Percentiles rank a stretch among this genome's conserved stretches.
phyloP scores from a whole-genome alignment of 805 yeast species.

The Lipomyces yamadae region DNA sequence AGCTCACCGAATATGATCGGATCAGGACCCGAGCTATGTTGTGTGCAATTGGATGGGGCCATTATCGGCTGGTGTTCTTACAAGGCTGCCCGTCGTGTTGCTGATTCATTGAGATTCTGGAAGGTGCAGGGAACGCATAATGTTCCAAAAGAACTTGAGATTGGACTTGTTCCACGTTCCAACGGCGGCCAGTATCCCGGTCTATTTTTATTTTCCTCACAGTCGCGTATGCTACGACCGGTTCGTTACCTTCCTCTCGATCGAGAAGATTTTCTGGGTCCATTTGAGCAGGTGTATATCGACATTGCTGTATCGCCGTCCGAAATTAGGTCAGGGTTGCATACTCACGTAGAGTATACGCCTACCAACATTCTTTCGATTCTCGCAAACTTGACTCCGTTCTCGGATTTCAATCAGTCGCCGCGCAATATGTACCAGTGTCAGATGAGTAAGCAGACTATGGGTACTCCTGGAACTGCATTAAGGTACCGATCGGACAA shows the following conservation, averaged over 20 bases:
- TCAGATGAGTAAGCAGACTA: constrained; percentile 99
- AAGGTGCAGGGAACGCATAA: constrained; percentile 80
- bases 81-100: constrained; percentile 80
- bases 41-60: constrained; percentile 92
- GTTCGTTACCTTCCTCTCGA: constrained; percentile 86
- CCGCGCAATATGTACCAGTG: constrained; percentile 99
- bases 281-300: constrained; percentile 98
- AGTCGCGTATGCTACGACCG: constrained; percentile 94
- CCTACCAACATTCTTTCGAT: constrained; percentile 95
- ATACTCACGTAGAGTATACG: constrained; percentile 90
- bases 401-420: constrained; percentile 97
- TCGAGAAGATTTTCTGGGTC: constrained; percentile 87
- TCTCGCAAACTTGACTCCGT: constrained; percentile 95
- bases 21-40: constrained; percentile 85
- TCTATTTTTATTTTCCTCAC: constrained; percentile 85
- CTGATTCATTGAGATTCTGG: constrained; percentile 90
- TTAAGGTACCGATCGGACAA: constrained; percentile 90
- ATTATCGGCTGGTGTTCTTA: constrained; percentile 95
- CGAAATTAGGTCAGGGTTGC: constrained; percentile 80
- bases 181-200: constrained; percentile 97
- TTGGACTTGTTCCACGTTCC: constrained; percentile 97
- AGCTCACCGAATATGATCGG: constrained; percentile 77
- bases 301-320: constrained; percentile 92
- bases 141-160: constrained; percentile 85
- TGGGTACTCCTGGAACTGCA: constrained; percentile 99